Conservation (phyloP, 1,284 basidiomycete genomes). For the Irpex sp. region DNA sequence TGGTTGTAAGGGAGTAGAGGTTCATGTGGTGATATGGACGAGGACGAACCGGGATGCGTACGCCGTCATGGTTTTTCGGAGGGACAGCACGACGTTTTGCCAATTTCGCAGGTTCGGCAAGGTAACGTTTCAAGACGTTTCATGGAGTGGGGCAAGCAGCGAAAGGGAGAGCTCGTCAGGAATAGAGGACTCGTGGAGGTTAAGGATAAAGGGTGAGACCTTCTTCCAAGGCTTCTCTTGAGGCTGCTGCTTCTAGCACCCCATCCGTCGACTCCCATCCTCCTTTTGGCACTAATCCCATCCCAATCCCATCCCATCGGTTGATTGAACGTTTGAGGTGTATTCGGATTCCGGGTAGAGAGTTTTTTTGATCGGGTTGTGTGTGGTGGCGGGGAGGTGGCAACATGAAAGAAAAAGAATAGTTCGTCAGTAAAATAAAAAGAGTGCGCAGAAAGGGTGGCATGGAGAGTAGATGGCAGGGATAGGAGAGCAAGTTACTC, state of each 20-base stretch:
- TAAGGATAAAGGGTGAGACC: constrained; percentile 81
- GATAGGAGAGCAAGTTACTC: constrained; percentile 39
- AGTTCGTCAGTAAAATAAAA: constrained; percentile 10
- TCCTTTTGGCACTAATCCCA: constrained; percentile 71
- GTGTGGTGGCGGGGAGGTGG: constrained; percentile 8
- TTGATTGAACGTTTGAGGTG: not conserved
- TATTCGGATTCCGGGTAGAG: constrained; percentile 5
- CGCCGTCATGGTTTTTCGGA: no score
- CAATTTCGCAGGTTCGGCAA: no score
- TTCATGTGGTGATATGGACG: no score
- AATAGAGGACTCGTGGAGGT: constrained; percentile 60
- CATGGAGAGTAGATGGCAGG: not conserved
- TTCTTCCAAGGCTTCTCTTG: constrained; percentile 87
- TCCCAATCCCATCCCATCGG: not conserved
- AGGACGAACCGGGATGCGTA: no score
- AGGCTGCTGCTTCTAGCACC: constrained; percentile 77
- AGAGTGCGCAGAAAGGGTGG: constrained; percentile 4
- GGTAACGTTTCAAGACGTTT: no score
- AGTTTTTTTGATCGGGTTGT: constrained; percentile 1
- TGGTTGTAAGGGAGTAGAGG: no score
- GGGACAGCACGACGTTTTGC: no score
- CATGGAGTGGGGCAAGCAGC: constrained; percentile 30
- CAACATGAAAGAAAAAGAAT: constrained; percentile 6
- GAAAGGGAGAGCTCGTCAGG: constrained; percentile 38
- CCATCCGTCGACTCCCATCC: constrained; percentile 80